Evolutionary conservation across 2,329 filamentous ascomycete species (phyloP), one percentile per base, ranked within the genome.

Genomic region (Neofusicoccum sp.): DNA sequence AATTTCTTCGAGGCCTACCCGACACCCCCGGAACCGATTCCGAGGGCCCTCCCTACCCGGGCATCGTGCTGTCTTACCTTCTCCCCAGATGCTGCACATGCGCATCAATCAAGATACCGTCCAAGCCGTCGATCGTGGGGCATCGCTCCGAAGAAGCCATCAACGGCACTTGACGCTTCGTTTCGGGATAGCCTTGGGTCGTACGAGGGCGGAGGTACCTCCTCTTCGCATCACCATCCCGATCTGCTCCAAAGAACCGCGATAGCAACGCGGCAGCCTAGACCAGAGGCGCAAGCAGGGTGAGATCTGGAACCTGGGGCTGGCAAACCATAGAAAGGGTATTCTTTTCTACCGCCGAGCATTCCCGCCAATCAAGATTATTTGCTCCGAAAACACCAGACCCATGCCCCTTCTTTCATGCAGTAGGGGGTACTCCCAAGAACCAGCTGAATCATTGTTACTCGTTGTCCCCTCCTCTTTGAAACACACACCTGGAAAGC

Each of bases 301-400:
- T 20, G 33, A 20, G 6, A 24, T 53, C n/a, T n/a, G n/a, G n/a
- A 41, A 40, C 16, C 6, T 40, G 48, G 41, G 24, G 36, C 9
- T 33, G 36, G 36, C 51, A 38, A 56, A 43, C 51, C 51, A 41
- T 54, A n/a, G 33, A 30, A 43, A 41, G 26, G 51, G 26, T 41
- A 38, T 56, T 48, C 28, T 48, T 43, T 41, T 56, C 51, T 56
- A 56, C 36, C 51, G 38, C 43, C 38, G n/a, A 43, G 8, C 36
- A 40, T 31, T 33, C 38, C 49, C 51, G 14, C 36, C 11, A 31
- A 43, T n/a, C n/a, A 43, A 56, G n/a, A 28, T 33, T 41, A 26
- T 12, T 11, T 41, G 51, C 51, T 14, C 51, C 36, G 14, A 16
- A 33, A 56, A 56, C 51, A 56, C 51, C 51, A 11, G 38, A 33